A percentile compares a stretch with the other conserved stretches of the same genome.
Conservation (phyloP, 257 asterid genomes). For the Plectranthus barbatus region DNA sequence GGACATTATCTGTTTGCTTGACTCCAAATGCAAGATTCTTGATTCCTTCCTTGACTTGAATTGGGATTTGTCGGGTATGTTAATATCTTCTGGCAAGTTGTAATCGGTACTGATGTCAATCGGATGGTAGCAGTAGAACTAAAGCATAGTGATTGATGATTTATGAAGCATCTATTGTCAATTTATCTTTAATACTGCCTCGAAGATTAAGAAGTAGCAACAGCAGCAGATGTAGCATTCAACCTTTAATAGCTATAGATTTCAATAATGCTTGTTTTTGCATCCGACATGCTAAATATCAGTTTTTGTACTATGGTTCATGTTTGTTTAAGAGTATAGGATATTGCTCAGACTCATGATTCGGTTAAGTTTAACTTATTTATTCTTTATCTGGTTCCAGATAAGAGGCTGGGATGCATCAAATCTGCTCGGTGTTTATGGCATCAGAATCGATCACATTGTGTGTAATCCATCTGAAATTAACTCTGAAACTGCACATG, state of each 20-base stretch:
- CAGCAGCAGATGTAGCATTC: neutral
- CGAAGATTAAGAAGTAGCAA: neutral
- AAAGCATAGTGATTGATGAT: neutral
- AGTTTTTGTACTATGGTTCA: no score
- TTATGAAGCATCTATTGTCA: neutral
- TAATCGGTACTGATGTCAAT: neutral
- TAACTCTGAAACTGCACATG: neutral
- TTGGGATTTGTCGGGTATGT: neutral
- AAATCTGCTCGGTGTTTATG: slow-evolving; percentile 43
- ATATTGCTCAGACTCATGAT: no score
- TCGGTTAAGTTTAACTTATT: no score
- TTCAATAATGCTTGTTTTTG: neutral
- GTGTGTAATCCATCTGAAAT: slow-evolving; percentile 41
- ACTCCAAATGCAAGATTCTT: no score
- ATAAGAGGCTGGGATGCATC: slow-evolving; percentile 44
- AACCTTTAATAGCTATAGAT: neutral
- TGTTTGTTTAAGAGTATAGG: no score
- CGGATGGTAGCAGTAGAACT: neutral
- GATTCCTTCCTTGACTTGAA: neutral
- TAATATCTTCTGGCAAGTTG: neutral
- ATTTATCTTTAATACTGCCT: slow-evolving; percentile 1
- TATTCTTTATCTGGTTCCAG: slow-evolving; percentile 29
- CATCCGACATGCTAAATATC: neutral
- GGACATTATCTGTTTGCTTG: no score
- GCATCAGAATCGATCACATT: slow-evolving; percentile 62